Conservation (phyloP, 306 rosid genomes). For the Fragaria ananassa region DNA sequence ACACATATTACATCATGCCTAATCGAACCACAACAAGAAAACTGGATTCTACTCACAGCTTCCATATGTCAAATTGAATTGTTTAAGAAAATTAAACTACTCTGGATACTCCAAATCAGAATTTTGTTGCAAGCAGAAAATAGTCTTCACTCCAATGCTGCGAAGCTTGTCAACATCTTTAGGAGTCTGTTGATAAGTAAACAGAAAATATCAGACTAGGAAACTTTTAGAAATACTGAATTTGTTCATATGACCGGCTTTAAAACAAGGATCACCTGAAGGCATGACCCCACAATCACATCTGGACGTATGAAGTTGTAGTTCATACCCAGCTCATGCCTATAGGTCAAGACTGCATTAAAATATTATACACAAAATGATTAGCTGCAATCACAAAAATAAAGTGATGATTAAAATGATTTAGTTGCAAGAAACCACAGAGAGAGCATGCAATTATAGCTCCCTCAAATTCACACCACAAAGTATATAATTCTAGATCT, state of each 20-base stretch:
- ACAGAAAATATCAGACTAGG: constrained; percentile 22
- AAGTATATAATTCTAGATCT: not conserved
- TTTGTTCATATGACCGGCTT: constrained; percentile 1
- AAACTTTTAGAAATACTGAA: constrained; percentile 15
- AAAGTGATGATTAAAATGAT: not conserved
- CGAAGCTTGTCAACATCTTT: constrained; percentile 87
- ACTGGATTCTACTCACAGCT: no score
- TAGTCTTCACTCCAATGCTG: constrained; percentile 81
- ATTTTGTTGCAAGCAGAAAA: constrained; percentile 88
- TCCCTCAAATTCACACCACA: not conserved
- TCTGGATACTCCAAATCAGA: constrained; percentile 90
- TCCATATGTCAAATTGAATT: constrained; percentile 16
- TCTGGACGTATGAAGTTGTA: constrained; percentile 83
- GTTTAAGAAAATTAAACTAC: constrained; percentile 8
- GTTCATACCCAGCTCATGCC: constrained; percentile 92
- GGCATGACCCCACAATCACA: constrained; percentile 93
- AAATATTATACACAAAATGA: constrained; percentile 26
- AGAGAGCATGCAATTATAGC: constrained; percentile 3
- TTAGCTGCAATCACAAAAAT: constrained; percentile 10
- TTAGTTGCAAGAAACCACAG: not conserved
- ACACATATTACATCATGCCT: not conserved
- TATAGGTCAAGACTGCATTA: constrained; percentile 80
- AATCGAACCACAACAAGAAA: not conserved
- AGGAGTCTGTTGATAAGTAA: constrained; percentile 55
- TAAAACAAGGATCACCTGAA: constrained; percentile 61